Evolutionary conservation across 2,329 filamentous ascomycete genomes (phyloP).

Genomic region (Botrytis sinoallii): DNA sequence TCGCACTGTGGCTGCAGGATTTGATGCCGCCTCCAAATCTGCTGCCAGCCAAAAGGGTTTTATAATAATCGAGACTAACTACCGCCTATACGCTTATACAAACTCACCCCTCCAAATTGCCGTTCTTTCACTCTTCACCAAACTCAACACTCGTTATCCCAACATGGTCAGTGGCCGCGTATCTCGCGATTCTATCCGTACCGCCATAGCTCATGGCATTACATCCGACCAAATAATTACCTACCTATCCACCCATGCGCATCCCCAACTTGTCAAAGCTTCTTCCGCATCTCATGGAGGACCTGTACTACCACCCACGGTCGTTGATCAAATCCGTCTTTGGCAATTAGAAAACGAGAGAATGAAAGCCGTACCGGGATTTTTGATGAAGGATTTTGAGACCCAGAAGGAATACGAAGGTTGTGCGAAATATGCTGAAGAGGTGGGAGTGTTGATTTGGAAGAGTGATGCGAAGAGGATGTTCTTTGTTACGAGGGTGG

Average conservation of each 20-base stretch:
- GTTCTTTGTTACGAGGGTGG: slow-evolving; percentile 90
- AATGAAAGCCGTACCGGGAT: slow-evolving; percentile 80
- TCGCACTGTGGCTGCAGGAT: slow-evolving; percentile 65
- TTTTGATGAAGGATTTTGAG: slow-evolving; percentile 85
- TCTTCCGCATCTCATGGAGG: slow-evolving; percentile 35
- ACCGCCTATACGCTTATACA: slow-evolving; percentile 95
- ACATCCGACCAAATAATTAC: slow-evolving; percentile 93
- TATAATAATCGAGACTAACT: slow-evolving; percentile 97
- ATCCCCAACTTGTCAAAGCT: slow-evolving; percentile 79
- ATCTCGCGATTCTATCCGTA: slow-evolving; percentile 81
- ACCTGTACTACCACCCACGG: slow-evolving; percentile 85
- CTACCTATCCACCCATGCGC: slow-evolving; percentile 87
- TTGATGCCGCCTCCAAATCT: slow-evolving; percentile 61
- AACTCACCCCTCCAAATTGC: slow-evolving; percentile 91
- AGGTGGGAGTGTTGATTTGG: slow-evolving; percentile 88
- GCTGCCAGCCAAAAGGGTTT: slow-evolving; percentile 61
- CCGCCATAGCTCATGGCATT: slow-evolving; percentile 86
- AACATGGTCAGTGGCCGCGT: slow-evolving; percentile 92
- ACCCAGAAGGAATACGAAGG: slow-evolving; percentile 66
- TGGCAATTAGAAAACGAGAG: slow-evolving; percentile 98
- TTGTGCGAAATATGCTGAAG: slow-evolving; percentile 75
- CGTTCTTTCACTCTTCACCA: slow-evolving; percentile 84
- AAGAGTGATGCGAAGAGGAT: slow-evolving; percentile 73
- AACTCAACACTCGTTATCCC: slow-evolving; percentile 84
- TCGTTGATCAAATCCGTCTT: slow-evolving; percentile 93